These are phyloP conservation scores for Mycosphaerella arachidis DNA, from an alignment of 2,329 filamentous ascomycete species.

Conservation along the genomic window DNA sequence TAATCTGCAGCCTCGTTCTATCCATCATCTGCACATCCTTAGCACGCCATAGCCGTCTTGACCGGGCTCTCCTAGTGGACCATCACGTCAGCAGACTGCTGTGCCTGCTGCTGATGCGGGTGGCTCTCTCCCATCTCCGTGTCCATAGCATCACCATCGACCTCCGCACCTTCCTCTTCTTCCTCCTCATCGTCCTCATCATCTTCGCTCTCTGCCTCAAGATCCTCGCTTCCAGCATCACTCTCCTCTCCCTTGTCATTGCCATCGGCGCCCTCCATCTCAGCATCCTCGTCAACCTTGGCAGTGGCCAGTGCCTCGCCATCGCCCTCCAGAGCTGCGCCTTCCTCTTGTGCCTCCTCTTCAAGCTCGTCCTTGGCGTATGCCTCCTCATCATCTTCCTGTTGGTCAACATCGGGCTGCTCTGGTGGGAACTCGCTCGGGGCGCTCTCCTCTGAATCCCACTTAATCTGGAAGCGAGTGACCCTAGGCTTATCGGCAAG, in stretches of 20 bases:
- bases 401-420: conserved; percentile 88
- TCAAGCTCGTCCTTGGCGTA: conserved; percentile 84
- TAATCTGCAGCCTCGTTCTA: neutral
- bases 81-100: conserved; percentile 25
- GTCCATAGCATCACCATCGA: conserved; percentile 23
- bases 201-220: conserved; percentile 42
- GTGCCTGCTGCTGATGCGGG: conserved; percentile 12
- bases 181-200: conserved; percentile 40
- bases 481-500: conserved; percentile 96
- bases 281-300: conserved; percentile 59
- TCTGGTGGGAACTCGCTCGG: conserved; percentile 95
- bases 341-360: conserved; percentile 63
- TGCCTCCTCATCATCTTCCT: conserved; percentile 73
- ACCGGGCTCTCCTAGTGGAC: conserved; percentile 19
- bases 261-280: conserved; percentile 63
- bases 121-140: conserved; percentile 26
- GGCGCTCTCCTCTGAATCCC: conserved; percentile 97
- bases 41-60: neutral
- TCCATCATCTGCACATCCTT: neutral
- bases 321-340: conserved; percentile 47
- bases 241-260: conserved; percentile 64
- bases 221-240: conserved; percentile 56
- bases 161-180: conserved; percentile 35
- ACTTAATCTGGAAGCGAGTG: conserved; percentile 97
- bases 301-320: conserved; percentile 41